Evolutionary conservation across 1,284 basidiomycete species (phyloP), one percentile per base, ranked within the genome.

Genomic region (Fereydounia khargensis): DNA sequence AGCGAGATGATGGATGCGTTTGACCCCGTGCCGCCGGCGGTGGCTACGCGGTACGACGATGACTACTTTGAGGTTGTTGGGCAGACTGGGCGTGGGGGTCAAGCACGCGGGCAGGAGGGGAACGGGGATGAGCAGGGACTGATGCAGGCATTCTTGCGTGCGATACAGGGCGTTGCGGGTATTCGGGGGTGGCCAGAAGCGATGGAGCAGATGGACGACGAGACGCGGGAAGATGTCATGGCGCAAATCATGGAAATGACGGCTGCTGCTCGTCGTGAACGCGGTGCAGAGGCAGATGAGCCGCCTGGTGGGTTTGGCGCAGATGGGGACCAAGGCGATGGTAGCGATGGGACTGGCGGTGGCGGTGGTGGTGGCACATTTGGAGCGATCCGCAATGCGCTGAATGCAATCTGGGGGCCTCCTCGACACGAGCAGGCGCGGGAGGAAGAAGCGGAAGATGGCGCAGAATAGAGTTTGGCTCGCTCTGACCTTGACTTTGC

Each of bases 21-120:
- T 23, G 73, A 75, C 35, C 73, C 73, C n/a, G 45, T 75, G 4
- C 70, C 71, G 3, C 73, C 71, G 6, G 23, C 32, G 3, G 28
- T 10, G 2, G 52, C 52, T 17, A 65, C 69, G 18, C 33, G 64
- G n/a, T 69, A 67, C 35, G 64, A 70, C 44, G 66, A 73, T 23
- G 59, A 34, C 17, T 73, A 74, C 49, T 71, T 62, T 56, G 60
- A 47, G n/a, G 50, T 52, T 72, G 22, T 27, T 55, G 21, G 17
- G 21, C 30, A 2, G 35, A 16, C 39, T 14, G 39, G 36, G 3
- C 23, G 24, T 11, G 37, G 40, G 14, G 43, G 31, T 4, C 35
- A 35, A n/a, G 31, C 8, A 6, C 6, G 5, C 13, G 18, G 4
- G 16, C 8, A 38, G 11, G 23, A 10, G 2, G 30, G 13, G 17